A percentile compares a stretch with the other conserved stretches of the same genome.
These are phyloP conservation scores for Multifurca ochricompacta DNA, from an alignment of 768 basidiomycete genomes.

Conservation along the genomic window DNA sequence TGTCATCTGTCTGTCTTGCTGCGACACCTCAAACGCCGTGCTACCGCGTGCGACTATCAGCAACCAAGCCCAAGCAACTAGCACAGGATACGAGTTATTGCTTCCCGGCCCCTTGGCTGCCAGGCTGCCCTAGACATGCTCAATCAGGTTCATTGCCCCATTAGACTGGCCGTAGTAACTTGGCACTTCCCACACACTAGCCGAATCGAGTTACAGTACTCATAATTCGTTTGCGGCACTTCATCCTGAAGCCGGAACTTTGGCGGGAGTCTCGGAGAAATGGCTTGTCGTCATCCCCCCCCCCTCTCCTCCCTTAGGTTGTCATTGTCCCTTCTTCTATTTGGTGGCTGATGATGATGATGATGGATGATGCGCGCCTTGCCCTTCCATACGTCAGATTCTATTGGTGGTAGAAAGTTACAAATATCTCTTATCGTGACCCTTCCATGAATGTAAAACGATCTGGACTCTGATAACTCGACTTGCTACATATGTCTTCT, in stretches of 20 bases:
- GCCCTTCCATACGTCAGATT: not conserved
- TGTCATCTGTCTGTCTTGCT: not conserved
- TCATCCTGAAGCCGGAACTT: not conserved
- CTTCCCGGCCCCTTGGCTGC: not conserved
- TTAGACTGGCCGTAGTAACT: not conserved
- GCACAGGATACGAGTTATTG: not conserved
- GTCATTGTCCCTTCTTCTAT: not conserved
- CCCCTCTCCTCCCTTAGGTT: too few species aligned
- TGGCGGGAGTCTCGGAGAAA: not conserved
- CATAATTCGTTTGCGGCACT: not conserved
- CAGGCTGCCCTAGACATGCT: not conserved
- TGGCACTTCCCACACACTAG: not conserved
- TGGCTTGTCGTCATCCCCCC: slow-evolving; percentile 10
- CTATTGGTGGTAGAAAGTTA: not conserved
- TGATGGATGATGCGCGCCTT: slow-evolving; percentile 2
- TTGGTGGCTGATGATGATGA: slow-evolving; percentile 12
- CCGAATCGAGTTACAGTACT: not conserved
- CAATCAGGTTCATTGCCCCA: not conserved
- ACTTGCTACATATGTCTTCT: not conserved
- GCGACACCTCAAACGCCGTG: not conserved
- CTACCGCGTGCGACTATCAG: not conserved
- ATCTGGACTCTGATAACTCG: slow-evolving; percentile 12
- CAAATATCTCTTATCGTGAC: slow-evolving; percentile 2
- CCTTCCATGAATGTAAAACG: not conserved
- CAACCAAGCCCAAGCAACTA: not conserved